A percentile compares a stretch with the other conserved stretches of the same genome.
Evolutionary conservation across 192 early-diverging fungal species (phyloP).

Genomic region (Linnemannia exigua): DNA sequence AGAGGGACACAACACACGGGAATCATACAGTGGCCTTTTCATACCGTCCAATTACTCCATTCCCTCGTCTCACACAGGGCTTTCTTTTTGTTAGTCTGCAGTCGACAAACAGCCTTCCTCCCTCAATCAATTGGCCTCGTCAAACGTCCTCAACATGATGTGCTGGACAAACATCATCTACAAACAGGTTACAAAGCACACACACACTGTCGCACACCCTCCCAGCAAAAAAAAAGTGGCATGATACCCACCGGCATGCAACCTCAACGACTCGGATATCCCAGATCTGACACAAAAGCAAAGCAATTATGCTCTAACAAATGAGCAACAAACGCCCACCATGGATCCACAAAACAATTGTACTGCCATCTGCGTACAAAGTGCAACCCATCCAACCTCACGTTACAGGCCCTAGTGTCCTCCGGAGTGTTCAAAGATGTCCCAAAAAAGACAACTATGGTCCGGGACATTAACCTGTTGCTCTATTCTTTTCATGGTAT

Average conservation of each 20-base stretch:
- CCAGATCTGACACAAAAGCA: constrained; percentile 10
- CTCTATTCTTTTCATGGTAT: neutral
- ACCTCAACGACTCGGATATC: neutral
- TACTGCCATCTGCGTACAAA: neutral
- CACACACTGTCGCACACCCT: neutral
- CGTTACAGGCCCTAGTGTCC: too few relatives aligned
- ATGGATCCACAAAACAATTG: neutral
- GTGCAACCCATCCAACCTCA: neutral
- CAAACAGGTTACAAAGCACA: neutral
- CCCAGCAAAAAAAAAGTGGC: constrained; percentile 1
- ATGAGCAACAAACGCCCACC: neutral
- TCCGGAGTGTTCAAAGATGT: neutral
- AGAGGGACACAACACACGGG: too few relatives aligned
- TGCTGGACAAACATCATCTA: neutral
- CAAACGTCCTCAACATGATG: neutral
- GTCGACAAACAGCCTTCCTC: neutral
- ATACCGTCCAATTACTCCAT: neutral
- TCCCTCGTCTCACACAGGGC: neutral
- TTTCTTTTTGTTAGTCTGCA: neutral
- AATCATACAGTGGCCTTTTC: too few relatives aligned
- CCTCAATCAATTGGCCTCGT: neutral
- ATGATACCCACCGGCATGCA: neutral
- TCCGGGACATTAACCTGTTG: neutral
- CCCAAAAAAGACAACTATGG: constrained; percentile 11
- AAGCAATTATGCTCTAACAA: too few relatives aligned